Conservation (phyloP, 371 early-diverging fungal genomes). For the Haplosporangium sp. region DNA sequence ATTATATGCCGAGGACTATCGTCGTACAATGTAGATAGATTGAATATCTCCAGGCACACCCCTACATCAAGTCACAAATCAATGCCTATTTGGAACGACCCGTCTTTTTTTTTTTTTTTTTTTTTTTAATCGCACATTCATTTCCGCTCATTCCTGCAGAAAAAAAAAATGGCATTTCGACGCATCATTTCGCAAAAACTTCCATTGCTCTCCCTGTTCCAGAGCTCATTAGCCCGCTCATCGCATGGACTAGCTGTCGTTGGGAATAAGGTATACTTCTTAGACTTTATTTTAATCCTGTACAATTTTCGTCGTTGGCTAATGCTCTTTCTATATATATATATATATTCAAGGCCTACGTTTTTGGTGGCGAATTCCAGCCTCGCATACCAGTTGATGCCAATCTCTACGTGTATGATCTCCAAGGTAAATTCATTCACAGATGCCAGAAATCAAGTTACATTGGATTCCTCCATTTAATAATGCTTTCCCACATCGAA, state of each 20-base stretch:
- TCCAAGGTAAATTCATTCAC: neutral
- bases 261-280: conserved; percentile 23
- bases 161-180: conserved; percentile 18
- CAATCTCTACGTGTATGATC: conserved; percentile 22
- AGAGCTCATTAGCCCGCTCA: conserved; percentile 14
- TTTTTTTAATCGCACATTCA: too few species aligned
- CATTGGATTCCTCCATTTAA: too few species aligned
- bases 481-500: too few species aligned
- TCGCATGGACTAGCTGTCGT: conserved; percentile 21
- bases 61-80: too few species aligned
- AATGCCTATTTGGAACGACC: too few species aligned
- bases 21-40: too few species aligned
- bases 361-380: conserved; percentile 26
- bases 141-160: too few species aligned
- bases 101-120: too few species aligned
- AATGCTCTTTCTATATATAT: neutral
- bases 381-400: conserved; percentile 25
- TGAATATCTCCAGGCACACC: too few species aligned
- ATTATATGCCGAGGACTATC: too few species aligned
- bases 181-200: conserved; percentile 28
- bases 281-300: too few species aligned
- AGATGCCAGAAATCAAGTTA: too few species aligned
- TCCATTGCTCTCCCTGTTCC: conserved; percentile 11
- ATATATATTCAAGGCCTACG: conserved; percentile 10
- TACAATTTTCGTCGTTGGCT: neutral